Conservation (phyloP, 2,329 filamentous ascomycete species). For the Alternaria arborescens region DNA sequence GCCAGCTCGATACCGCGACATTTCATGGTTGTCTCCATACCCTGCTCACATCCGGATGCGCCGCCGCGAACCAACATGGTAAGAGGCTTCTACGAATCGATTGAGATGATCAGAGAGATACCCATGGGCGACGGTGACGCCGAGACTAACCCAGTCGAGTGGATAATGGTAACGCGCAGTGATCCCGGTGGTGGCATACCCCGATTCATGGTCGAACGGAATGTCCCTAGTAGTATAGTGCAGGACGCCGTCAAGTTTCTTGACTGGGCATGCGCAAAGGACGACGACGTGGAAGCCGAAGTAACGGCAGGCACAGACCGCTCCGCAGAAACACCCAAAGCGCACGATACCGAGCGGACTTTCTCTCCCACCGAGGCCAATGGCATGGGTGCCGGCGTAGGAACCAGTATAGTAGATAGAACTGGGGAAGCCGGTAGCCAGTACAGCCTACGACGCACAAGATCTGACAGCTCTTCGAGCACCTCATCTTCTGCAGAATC, state of each 20-base stretch:
- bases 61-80: constrained; percentile 77
- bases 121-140: constrained; percentile 61
- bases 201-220: constrained; percentile 88
- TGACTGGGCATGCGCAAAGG: constrained; percentile 72
- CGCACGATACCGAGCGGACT: constrained; percentile 24
- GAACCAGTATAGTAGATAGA: constrained; percentile 48
- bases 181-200: constrained; percentile 90
- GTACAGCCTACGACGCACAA: constrained; percentile 32
- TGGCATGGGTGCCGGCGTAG: constrained; percentile 49
- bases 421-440: constrained; percentile 14
- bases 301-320: constrained; percentile 36
- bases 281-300: constrained; percentile 45
- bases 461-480: constrained; percentile 38
- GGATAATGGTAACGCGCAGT: constrained; percentile 91
- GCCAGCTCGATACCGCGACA: constrained; percentile 65
- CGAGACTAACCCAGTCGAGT: constrained; percentile 76
- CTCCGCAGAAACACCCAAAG: constrained; percentile 16
- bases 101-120: constrained; percentile 89
- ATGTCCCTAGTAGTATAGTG: constrained; percentile 82
- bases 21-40: constrained; percentile 88
- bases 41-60: constrained; percentile 78
- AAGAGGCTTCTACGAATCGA: constrained; percentile 86
- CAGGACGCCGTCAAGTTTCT: constrained; percentile 82
- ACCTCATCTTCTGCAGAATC: constrained; percentile 41
- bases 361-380: constrained; percentile 45